phyloP scores from a whole-genome alignment of 495 filamentous ascomycete genomes.

The Xylaria flabelliformis region DNA sequence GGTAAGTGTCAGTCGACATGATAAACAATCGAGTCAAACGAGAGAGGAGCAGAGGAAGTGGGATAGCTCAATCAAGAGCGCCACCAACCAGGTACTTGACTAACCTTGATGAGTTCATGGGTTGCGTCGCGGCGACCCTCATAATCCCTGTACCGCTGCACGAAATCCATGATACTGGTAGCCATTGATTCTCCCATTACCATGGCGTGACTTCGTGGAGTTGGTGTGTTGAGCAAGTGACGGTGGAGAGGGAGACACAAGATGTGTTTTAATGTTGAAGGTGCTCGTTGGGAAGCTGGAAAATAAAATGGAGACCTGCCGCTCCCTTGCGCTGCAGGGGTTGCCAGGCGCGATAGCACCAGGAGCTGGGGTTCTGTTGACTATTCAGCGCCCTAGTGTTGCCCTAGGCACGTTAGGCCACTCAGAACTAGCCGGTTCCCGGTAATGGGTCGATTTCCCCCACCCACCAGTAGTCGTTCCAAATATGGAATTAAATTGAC shows the following conservation, averaged over 20 bases:
- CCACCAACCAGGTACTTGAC: constrained; percentile 12
- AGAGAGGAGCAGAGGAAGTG: constrained; percentile 9
- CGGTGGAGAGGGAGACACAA: background rate
- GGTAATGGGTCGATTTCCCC: constrained; percentile 17
- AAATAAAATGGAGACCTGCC: constrained; percentile 30
- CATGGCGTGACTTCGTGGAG: background rate
- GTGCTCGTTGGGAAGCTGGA: constrained; percentile 23
- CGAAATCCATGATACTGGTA: constrained; percentile 45
- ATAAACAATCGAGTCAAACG: background rate
- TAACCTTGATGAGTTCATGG: constrained; percentile 48
- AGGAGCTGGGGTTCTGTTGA: constrained; percentile 12
- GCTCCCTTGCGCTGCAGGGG: constrained; percentile 12
- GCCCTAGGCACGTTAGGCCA: constrained; percentile 3
- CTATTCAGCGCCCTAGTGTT: background rate
- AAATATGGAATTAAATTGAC: constrained; percentile 24
- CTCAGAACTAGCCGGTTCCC: background rate
- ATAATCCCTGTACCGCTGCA: constrained; percentile 49
- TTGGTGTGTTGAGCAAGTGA: background rate
- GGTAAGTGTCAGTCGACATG: constrained; percentile 20
- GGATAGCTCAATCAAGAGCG: background rate
- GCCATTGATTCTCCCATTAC: constrained; percentile 18
- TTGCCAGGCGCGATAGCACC: constrained; percentile 15
- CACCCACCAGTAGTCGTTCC: constrained; percentile 19
- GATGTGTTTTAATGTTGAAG: constrained; percentile 16
- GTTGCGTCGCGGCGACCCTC: constrained; percentile 43